Evolutionary conservation across 768 basidiomycete species (phyloP), one percentile per base, ranked within the genome.

Genomic region (Boletus pseudopeckii): DNA sequence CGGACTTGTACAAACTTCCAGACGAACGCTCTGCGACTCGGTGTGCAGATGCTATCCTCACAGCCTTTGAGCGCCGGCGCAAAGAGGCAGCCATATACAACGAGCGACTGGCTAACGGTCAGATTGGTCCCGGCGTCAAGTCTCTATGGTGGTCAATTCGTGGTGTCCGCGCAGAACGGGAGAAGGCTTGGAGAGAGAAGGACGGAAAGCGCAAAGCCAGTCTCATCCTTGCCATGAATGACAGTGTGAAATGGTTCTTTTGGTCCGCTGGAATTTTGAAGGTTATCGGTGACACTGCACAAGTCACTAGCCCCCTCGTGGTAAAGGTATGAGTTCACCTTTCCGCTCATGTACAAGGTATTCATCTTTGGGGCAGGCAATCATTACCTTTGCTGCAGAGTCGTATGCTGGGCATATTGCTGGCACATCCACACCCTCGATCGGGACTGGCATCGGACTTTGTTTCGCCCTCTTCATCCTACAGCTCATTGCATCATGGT

Each of bases 1-100:
- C 86, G 0, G 92, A 95, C 69, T 75, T 95, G 4, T 94, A 86
- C 77, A 88, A 83, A 68, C 81, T 94, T 24, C 83, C 83, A 53
- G 80, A 84, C 36, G 67, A 80, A 20, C 80, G 84, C 24, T 75
- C 80, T 2, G 79, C 92, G 0, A 77, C 74, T 1, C 62, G 72
- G 15, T 81, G 92, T 37, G 86, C 88, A 3, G 72, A 80, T 1
- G 72, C 76, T 34, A 87, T 96, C 38, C 74, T 79, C 18, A 69
- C 68, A 4, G 88, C 88, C 0, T 93, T 87, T 63, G 80, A 84
- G 20, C 68, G 74, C 15, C 78, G 90, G 2, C 68, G 72, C 30
- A 71, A 72, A 54, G 75, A 73, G 38, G 90, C 88, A 1, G 75
- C 77, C 0, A 80, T 79, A 37, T 95, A 90, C 70, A 97, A 97